phyloP scores from a whole-genome alignment of 352 stramenopile genomes.

The Phytophthora pini region DNA sequence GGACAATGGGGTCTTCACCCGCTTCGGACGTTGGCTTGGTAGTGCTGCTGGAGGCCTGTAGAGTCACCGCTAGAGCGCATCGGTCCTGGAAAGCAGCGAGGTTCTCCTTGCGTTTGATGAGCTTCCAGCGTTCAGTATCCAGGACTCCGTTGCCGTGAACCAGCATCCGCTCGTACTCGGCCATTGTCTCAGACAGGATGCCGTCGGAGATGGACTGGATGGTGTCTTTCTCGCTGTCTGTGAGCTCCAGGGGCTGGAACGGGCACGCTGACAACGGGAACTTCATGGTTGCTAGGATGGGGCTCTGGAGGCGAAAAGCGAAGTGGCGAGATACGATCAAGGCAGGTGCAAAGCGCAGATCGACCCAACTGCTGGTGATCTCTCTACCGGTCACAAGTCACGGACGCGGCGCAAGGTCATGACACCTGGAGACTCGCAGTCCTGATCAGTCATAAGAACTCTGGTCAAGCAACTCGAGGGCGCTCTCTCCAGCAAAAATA shows the following conservation, averaged over 20 bases:
- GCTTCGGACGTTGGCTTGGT: conserved; percentile 15
- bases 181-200: conserved; percentile 42
- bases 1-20: conserved; percentile 25
- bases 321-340: conserved; percentile 19
- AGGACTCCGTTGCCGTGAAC: conserved; percentile 40
- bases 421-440: conserved; percentile 9
- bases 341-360: neutral
- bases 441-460: conserved; percentile 35
- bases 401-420: neutral
- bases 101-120: conserved; percentile 56
- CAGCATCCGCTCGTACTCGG: conserved; percentile 52
- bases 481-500: conserved; percentile 17
- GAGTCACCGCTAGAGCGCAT: conserved; percentile 38
- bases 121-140: conserved; percentile 54
- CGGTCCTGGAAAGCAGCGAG: conserved; percentile 56
- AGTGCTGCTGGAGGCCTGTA: conserved; percentile 33
- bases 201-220: conserved; percentile 27
- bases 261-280: conserved; percentile 45
- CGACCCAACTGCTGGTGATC: conserved; percentile 7
- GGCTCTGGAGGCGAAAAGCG: conserved; percentile 17
- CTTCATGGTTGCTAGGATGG: conserved; percentile 31
- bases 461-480: conserved; percentile 1
- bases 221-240: conserved; percentile 30
- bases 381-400: conserved; percentile 14
- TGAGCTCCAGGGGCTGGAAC: conserved; percentile 35